These are phyloP conservation scores for Laguncularia racemosa DNA, from an alignment of 345 rosid genomes.

Conservation along the genomic window DNA sequence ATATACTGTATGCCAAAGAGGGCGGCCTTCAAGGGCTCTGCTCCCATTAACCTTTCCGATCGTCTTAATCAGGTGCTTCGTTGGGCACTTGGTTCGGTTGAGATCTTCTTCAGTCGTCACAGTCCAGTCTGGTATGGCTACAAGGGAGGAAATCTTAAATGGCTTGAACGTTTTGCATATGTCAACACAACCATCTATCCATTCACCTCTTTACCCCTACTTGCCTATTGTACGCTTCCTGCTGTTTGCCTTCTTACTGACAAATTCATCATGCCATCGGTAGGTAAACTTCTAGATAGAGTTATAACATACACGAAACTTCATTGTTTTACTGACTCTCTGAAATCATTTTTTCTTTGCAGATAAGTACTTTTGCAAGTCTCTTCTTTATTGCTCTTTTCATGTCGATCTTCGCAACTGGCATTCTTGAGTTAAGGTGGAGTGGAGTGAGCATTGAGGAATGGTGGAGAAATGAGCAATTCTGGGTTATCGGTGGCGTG, in stretches of 20 bases:
- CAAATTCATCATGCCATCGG: slow-evolving; percentile 98
- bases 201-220: slow-evolving; percentile 84
- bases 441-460: slow-evolving; percentile 98
- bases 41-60: slow-evolving; percentile 93
- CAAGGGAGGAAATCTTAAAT: slow-evolving; percentile 88
- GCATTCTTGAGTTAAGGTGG: slow-evolving; percentile 89
- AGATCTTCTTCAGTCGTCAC: slow-evolving; percentile 94
- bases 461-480: slow-evolving; percentile 99
- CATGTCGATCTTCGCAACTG: slow-evolving; percentile 70
- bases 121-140: slow-evolving; percentile 85
- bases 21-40: slow-evolving; percentile 95
- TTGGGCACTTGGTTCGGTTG: slow-evolving; percentile 99
- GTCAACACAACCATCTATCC: slow-evolving; percentile 93
- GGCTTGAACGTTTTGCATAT: slow-evolving; percentile 91
- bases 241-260: slow-evolving; percentile 93
- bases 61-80: slow-evolving; percentile 94
- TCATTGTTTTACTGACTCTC: not conserved
- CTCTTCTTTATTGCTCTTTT: slow-evolving; percentile 83
- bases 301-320: not conserved
- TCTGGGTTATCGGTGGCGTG: slow-evolving; percentile 95
- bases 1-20: slow-evolving; percentile 92
- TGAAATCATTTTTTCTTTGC: slow-evolving; percentile 13
- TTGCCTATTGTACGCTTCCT: slow-evolving; percentile 88
- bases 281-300: slow-evolving; percentile 13
- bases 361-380: slow-evolving; percentile 96